These are phyloP conservation scores for Lachnellula occidentalis DNA, from an alignment of 2,329 filamentous ascomycete species.

Conservation along the genomic window DNA sequence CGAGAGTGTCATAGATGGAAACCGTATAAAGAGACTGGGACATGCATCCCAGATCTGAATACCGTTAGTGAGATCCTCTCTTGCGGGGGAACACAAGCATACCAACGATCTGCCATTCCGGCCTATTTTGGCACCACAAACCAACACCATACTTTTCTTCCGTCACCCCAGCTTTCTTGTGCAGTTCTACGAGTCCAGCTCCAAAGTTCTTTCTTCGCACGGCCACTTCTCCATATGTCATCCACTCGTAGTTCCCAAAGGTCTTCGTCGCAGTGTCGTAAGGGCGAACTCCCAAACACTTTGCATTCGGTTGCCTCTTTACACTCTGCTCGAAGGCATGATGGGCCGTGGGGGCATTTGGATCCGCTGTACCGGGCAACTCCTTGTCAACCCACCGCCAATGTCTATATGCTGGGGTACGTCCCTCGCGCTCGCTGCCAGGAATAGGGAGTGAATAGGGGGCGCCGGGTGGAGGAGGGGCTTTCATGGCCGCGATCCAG, in stretches of 20 bases:
- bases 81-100: conserved; percentile 21
- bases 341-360: conserved; percentile 65
- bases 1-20: conserved; percentile 93
- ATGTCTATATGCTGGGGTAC: conserved; percentile 75
- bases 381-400: conserved; percentile 69
- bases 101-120: conserved; percentile 84
- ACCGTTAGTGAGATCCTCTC: conserved; percentile 8
- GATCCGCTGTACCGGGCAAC: conserved; percentile 67
- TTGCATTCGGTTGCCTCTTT: conserved; percentile 57
- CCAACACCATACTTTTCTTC: conserved; percentile 68
- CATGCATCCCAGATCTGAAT: conserved; percentile 72
- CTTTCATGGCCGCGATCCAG: conserved; percentile 18
- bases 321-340: conserved; percentile 72
- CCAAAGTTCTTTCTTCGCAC: conserved; percentile 78
- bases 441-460: conserved; percentile 76
- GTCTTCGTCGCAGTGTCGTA: conserved; percentile 71
- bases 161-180: conserved; percentile 64
- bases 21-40: conserved; percentile 86
- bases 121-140: conserved; percentile 80
- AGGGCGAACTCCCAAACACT: conserved; percentile 73
- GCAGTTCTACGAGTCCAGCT: conserved; percentile 76
- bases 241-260: conserved; percentile 74
- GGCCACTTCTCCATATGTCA: conserved; percentile 75
- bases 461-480: conserved; percentile 27
- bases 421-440: conserved; percentile 65